Evolutionary conservation across 768 basidiomycete species (phyloP).

Genomic region (Suillus paluster): DNA sequence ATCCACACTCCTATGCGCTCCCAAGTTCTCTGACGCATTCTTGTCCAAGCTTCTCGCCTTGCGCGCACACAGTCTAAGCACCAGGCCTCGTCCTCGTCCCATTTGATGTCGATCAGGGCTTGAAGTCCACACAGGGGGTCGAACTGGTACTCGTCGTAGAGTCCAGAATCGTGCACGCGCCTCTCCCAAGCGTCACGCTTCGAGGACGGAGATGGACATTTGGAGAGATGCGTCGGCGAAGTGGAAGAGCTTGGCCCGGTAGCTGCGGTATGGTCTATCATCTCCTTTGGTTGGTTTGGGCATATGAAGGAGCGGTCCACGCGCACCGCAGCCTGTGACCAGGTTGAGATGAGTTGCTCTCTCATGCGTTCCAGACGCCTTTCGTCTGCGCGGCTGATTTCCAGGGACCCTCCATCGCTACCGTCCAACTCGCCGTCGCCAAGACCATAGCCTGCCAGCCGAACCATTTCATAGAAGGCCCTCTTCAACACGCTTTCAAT

Average conservation of each 20-base stretch:
- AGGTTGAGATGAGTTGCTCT: constrained; percentile 8
- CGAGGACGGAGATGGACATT: constrained; percentile 1
- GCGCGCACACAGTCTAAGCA: constrained; percentile 39
- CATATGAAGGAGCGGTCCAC: constrained; percentile 8
- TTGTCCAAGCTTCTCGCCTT: constrained; percentile 33
- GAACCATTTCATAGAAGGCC: constrained; percentile 42
- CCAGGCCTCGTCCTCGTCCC: constrained; percentile 33
- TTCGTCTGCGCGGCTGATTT: constrained; percentile 10
- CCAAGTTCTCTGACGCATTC: constrained; percentile 37
- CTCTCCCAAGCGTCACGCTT: constrained; percentile 13
- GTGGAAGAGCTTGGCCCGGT: constrained; percentile 19
- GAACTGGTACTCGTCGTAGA: constrained; percentile 34
- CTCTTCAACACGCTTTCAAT: constrained; percentile 36
- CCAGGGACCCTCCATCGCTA: background rate
- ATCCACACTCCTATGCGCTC: constrained; percentile 33
- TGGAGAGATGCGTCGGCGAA: background rate
- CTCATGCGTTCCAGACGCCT: constrained; percentile 8
- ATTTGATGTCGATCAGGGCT: constrained; percentile 31
- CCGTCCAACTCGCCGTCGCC: constrained; percentile 7
- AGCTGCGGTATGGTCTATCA: background rate
- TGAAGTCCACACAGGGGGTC: constrained; percentile 43
- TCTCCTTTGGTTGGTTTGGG: constrained; percentile 1
- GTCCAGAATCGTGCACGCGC: constrained; percentile 22
- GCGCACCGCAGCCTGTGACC: constrained; percentile 11
- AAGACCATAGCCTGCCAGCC: constrained; percentile 8